Percentiles rank a stretch among this genome's conserved stretches.
phyloP scores from a whole-genome alignment of 2,329 filamentous ascomycete species.

The Fusarium udum region DNA sequence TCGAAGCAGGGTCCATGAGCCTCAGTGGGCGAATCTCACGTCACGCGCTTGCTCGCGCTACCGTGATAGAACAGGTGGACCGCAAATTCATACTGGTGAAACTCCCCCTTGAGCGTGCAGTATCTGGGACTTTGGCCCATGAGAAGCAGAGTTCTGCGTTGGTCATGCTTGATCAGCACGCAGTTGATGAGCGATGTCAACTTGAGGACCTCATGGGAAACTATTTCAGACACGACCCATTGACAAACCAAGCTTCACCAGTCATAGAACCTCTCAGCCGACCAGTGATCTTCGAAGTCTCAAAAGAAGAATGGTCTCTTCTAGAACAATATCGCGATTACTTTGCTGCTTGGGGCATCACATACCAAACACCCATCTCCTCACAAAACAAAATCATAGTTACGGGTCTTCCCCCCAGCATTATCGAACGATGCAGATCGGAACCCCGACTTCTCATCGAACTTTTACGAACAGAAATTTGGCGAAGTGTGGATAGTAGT shows the following conservation, averaged over 20 bases:
- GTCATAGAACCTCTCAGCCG: constrained; percentile 55
- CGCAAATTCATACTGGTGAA: constrained; percentile 85
- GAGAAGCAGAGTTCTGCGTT: constrained; percentile 60
- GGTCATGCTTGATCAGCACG: constrained; percentile 90
- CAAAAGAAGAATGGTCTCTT: constrained; percentile 66
- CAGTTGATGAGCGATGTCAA: constrained; percentile 87
- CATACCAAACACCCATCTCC: constrained; percentile 59
- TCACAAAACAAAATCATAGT: constrained; percentile 56
- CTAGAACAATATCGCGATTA: constrained; percentile 63
- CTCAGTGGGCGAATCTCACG: constrained; percentile 67
- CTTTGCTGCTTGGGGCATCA: constrained; percentile 80
- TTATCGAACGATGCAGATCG: constrained; percentile 77
- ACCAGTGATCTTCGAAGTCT: constrained; percentile 72
- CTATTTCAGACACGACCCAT: constrained; percentile 54
- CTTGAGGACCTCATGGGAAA: constrained; percentile 75
- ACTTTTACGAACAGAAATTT: constrained; percentile 78
- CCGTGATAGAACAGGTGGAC: constrained; percentile 85
- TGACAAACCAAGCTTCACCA: constrained; percentile 24
- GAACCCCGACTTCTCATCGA: constrained; percentile 79
- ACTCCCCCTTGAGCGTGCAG: constrained; percentile 50
- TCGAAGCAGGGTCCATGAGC: constrained; percentile 44
- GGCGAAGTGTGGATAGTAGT: constrained; percentile 66
- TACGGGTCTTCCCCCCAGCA: constrained; percentile 71
- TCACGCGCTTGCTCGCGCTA: constrained; percentile 64
- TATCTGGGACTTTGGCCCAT: background rate